Conservation (phyloP, 1,284 basidiomycete genomes). For the Cutaneotrichosporon daszewskae region DNA sequence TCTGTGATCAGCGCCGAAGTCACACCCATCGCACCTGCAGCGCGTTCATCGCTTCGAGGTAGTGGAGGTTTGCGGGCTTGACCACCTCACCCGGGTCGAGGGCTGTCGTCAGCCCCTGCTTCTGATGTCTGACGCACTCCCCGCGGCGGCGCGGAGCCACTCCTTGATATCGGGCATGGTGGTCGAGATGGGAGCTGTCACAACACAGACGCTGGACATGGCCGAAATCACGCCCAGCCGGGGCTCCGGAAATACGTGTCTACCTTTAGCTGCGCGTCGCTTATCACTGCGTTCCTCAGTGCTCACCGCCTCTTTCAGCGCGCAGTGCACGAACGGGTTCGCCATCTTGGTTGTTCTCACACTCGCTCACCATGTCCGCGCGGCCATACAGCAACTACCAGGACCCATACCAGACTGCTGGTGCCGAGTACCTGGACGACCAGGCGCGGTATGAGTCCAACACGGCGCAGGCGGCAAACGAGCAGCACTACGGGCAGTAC, state of each 20-base stretch:
- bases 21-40: constrained; percentile 58
- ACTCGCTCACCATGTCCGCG: background rate
- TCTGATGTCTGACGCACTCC: constrained; percentile 5
- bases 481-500: constrained; percentile 4
- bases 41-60: constrained; percentile 83
- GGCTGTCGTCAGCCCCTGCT: constrained; percentile 49
- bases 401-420: constrained; percentile 15
- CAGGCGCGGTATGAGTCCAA: background rate
- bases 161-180: constrained; percentile 29
- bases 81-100: constrained; percentile 62
- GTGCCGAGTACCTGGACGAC: constrained; percentile 13
- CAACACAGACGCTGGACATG: background rate
- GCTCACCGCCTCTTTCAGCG: background rate
- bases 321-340: background rate
- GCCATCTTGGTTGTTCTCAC: background rate
- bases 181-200: background rate
- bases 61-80: constrained; percentile 63
- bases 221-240: background rate
- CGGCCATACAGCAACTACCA: constrained; percentile 11
- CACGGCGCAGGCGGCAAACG: background rate
- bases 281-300: background rate
- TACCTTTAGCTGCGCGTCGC: background rate
- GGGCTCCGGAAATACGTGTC: constrained; percentile 1
- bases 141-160: constrained; percentile 22
- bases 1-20: constrained; percentile 37